Base-by-base conservation (phyloP, 805 yeast genomes). In the Kluyveromyces starmeri region DNA sequence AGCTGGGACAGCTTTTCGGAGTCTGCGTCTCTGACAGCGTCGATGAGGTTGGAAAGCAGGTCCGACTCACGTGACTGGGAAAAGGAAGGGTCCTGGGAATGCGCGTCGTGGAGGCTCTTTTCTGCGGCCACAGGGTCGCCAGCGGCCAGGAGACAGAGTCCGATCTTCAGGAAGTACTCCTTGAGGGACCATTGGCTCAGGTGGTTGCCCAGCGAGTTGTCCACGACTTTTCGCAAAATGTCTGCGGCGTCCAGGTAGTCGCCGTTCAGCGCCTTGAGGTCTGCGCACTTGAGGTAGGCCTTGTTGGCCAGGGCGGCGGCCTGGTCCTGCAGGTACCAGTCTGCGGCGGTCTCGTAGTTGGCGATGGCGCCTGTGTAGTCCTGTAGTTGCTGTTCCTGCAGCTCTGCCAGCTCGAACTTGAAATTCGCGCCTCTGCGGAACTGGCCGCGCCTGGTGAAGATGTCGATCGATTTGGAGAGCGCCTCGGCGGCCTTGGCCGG, bases 391-490 rank as follows among this genome's bases (percentile, higher is more conserved):
- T 71, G 71, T 59, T 89, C 97, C 53, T 83, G 84, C 29, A 89
- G 59, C 45, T 77, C 86, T 8, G 88, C 98, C 51, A 92, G 68
- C 55, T 92, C 98, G 67, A 81, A 75, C 54, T 88, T 81, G 64
- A 82, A 88, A 53, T 85, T 85, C 9, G 98, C 98, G 16, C 95
- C 96, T 57, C 97, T 71, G 56, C 98, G 76, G 62, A 92, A 92
- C 58, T 89, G 96, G 9, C 99, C 99, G 47, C 83, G 76, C 42
- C 75, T 70, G 2, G 95, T 85, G 58, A 88, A 89, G 53, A 84
- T 70, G 42, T 75, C 78, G 40, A 89, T 78, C 1, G 97, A 95
- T 47, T 71, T 71, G 38, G 72, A 70, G 42, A 92, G 66, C 4
- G 84, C 75, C 34, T 78, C 70, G 4, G 49, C 48, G 4, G 86